Evolutionary conservation across 192 early-diverging fungal species (phyloP).

Genomic region (Backusella australiensis): DNA sequence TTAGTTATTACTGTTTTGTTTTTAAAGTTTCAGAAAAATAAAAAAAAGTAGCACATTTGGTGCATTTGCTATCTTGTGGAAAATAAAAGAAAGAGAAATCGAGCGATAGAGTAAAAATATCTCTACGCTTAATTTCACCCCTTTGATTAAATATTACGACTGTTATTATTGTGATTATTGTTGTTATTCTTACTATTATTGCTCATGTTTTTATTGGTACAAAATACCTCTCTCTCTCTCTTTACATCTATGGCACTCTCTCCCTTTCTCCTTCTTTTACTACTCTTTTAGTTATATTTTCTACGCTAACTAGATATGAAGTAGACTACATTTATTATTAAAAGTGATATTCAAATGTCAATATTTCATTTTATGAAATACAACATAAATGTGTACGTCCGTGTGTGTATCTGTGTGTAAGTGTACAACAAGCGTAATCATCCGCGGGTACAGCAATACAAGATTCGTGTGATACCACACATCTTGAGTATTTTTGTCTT

Average conservation of each 20-base stretch:
- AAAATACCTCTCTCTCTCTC: not conserved
- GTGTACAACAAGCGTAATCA: not conserved
- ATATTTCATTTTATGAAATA: constrained; percentile 5
- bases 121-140: not conserved
- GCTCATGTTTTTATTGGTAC: constrained; percentile 8
- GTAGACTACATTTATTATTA: not conserved
- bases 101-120: not conserved
- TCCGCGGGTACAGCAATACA: not conserved
- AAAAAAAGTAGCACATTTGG: not conserved
- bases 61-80: not conserved
- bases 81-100: not conserved
- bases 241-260: not conserved
- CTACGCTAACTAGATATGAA: not conserved
- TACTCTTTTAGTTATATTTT: not conserved
- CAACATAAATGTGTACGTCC: not conserved
- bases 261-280: not conserved
- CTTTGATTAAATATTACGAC: not conserved
- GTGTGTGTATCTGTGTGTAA: not conserved
- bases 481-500: not conserved
- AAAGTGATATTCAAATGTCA: not conserved
- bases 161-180: not conserved
- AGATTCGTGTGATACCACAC: not conserved
- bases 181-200: constrained; percentile 21
- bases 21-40: constrained; percentile 6
- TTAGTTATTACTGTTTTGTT: not conserved